phyloP scores from a whole-genome alignment of 1,284 basidiomycete species.

The Fistulinella staudtii region DNA sequence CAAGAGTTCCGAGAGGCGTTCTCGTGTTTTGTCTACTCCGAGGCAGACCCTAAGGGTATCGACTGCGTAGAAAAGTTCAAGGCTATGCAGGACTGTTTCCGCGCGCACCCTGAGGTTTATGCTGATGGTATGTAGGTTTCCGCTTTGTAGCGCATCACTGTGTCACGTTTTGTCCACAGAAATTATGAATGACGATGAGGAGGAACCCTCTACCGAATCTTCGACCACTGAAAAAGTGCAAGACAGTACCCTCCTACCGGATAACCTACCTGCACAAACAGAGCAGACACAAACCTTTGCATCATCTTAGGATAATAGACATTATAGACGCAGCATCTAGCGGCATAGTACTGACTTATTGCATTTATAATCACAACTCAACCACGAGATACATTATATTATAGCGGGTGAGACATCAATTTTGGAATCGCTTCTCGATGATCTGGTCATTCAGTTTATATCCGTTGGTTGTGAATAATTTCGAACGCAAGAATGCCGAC shows the following conservation, averaged over 20 bases:
- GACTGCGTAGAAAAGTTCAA: conserved; percentile 99
- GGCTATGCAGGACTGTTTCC: conserved; percentile 97
- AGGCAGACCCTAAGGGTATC: conserved; percentile 95
- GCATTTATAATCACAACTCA: conserved; percentile 33
- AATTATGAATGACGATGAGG: conserved; percentile 59
- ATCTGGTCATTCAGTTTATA: conserved; percentile 67
- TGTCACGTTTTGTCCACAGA: conserved; percentile 36
- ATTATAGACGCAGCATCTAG: conserved; percentile 21
- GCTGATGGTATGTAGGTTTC: conserved; percentile 68
- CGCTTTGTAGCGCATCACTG: background rate
- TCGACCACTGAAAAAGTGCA: conserved; percentile 8
- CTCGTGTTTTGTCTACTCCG: conserved; percentile 94
- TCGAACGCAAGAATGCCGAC: conserved; percentile 79
- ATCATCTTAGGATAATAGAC: conserved; percentile 22
- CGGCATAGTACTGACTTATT: conserved; percentile 22
- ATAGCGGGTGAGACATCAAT: conserved; percentile 19
- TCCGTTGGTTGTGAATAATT: conserved; percentile 87
- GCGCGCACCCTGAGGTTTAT: conserved; percentile 92
- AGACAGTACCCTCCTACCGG: conserved; percentile 1
- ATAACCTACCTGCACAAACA: conserved; percentile 10
- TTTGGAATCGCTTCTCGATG: conserved; percentile 69
- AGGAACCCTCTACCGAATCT: conserved; percentile 27
- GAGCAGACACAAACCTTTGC: conserved; percentile 11
- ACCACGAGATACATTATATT: conserved; percentile 16
- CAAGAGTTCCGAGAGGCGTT: conserved; percentile 94